Conservation (phyloP, 495 filamentous ascomycete genomes). For the Opeltia flavorubescens region DNA sequence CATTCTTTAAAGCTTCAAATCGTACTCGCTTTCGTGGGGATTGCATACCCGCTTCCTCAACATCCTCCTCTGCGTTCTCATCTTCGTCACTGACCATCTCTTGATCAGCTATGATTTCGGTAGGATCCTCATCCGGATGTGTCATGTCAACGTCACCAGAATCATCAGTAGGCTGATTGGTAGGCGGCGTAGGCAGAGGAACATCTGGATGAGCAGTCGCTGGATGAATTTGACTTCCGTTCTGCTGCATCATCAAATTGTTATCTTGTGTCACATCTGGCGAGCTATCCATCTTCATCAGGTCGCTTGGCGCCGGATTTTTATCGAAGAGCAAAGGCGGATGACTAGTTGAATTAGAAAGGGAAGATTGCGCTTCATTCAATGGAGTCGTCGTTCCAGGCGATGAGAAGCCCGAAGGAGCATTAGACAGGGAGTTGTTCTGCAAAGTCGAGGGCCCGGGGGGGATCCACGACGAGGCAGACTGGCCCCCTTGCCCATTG, state of each 20-base stretch:
- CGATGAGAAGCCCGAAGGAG: too few relatives aligned
- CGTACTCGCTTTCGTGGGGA: conserved; percentile 14
- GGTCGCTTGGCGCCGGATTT: not conserved
- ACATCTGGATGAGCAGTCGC: conserved; percentile 3
- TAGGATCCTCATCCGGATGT: conserved; percentile 18
- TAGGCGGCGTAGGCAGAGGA: conserved; percentile 3
- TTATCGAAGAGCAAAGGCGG: too few relatives aligned
- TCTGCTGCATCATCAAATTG: not conserved
- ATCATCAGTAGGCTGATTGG: conserved; percentile 10
- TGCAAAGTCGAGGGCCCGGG: too few relatives aligned
- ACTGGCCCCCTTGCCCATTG: too few relatives aligned
- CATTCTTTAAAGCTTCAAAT: conserved; percentile 2
- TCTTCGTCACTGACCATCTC: conserved; percentile 19
- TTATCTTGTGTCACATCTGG: not conserved
- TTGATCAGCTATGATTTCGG: conserved; percentile 16
- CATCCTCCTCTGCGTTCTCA: not conserved
- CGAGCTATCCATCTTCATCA: not conserved
- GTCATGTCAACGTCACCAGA: conserved; percentile 19
- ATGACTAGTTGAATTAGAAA: too few relatives aligned
- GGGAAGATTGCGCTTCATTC: too few relatives aligned
- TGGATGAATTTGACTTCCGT: not conserved
- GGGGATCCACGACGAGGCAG: too few relatives aligned
- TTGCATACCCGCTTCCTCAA: conserved; percentile 11
- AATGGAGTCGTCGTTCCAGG: too few relatives aligned
- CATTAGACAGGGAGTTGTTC: too few relatives aligned